phyloP scores from a whole-genome alignment of 495 filamentous ascomycete genomes.

The Aspergillus campestris region DNA sequence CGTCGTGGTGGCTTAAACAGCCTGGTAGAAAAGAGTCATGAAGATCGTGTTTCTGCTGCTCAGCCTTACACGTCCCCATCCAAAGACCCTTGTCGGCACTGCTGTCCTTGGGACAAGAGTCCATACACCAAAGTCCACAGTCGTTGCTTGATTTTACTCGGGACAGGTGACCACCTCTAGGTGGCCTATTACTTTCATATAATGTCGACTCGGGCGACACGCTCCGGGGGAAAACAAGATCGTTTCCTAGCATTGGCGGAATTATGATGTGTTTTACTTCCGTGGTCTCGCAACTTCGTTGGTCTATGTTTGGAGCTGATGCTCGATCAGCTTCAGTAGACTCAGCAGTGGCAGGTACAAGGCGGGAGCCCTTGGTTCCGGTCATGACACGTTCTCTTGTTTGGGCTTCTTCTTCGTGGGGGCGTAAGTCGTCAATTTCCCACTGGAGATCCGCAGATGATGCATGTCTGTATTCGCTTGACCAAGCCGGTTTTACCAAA shows the following conservation, averaged over 20 bases:
- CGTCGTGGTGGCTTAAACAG: not conserved
- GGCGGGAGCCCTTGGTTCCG: slow-evolving; percentile 10
- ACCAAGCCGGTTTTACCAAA: slow-evolving; percentile 22
- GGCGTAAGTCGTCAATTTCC: slow-evolving; percentile 43
- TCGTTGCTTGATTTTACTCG: slow-evolving; percentile 28
- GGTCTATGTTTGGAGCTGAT: slow-evolving; percentile 22
- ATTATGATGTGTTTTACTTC: slow-evolving; percentile 45
- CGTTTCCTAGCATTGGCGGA: slow-evolving; percentile 78
- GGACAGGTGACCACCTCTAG: slow-evolving; percentile 28
- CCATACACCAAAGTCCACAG: slow-evolving; percentile 36
- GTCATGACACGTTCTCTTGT: slow-evolving; percentile 25
- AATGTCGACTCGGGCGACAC: slow-evolving; percentile 71
- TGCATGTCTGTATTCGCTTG: slow-evolving; percentile 27
- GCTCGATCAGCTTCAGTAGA: slow-evolving; percentile 17
- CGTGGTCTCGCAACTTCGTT: slow-evolving; percentile 36
- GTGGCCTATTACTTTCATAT: slow-evolving; percentile 53
- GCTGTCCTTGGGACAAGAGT: slow-evolving; percentile 11
- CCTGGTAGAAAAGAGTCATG: slow-evolving; percentile 1
- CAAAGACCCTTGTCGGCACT: slow-evolving; percentile 50
- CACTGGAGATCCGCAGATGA: slow-evolving; percentile 43
- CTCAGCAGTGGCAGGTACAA: slow-evolving; percentile 12
- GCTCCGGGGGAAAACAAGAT: slow-evolving; percentile 68
- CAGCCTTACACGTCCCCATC: slow-evolving; percentile 50
- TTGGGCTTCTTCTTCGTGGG: slow-evolving; percentile 39
- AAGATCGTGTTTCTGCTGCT: slow-evolving; percentile 5